Evolutionary conservation across 179 eudicot species (phyloP), one percentile per base, ranked within the genome.

Genomic region (Monotropa hypopitys): DNA sequence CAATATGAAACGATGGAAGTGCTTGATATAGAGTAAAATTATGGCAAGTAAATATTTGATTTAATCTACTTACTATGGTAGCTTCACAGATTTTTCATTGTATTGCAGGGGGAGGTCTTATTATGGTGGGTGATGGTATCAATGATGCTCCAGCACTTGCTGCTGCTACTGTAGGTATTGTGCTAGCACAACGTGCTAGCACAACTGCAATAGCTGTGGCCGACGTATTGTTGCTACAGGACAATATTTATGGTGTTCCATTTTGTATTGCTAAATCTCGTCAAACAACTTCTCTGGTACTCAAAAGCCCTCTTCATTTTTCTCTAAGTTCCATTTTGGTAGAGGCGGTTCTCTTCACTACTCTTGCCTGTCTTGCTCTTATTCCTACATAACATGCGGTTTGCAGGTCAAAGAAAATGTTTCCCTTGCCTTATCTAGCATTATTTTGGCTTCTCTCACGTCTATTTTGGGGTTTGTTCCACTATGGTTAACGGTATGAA

Each of bases 111-210:
- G 96, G 90, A 57, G 94, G 99, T 74, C 90, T 93, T 54, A 89
- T 93, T 74, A 93, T 95, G 99, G 98, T 95, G 32, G 99, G 99
- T 45, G 99, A 95, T 78, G 99, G 99, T 76, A 93, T 93, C 62
- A 95, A 95, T 80, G 98, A 95, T 86, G 98, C 99, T 56, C 99
- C 99, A 42, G 99, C 98, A 45, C 88, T 95, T 83, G 99, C 99
- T 50, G 99, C 98, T 76, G 97, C 99, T 80, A 86, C 98, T 26
- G 98, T 95, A 40, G 95, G 98, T 59, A 86, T 89, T 73, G 99
- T 95, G 71, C 90, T 95, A 54, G 99, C 97, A 33, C 91, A 85
- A 75, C 97, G 98, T 80, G 99, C 98, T 56, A 93, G 99, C 81
- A 96, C 94, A 75, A 84, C 97, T 69, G 99, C 99, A 20, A 87